A percentile compares a stretch with the other conserved stretches of the same genome.
phyloP scores from a whole-genome alignment of 495 filamentous ascomycete species.

The Xylaria venustula region DNA sequence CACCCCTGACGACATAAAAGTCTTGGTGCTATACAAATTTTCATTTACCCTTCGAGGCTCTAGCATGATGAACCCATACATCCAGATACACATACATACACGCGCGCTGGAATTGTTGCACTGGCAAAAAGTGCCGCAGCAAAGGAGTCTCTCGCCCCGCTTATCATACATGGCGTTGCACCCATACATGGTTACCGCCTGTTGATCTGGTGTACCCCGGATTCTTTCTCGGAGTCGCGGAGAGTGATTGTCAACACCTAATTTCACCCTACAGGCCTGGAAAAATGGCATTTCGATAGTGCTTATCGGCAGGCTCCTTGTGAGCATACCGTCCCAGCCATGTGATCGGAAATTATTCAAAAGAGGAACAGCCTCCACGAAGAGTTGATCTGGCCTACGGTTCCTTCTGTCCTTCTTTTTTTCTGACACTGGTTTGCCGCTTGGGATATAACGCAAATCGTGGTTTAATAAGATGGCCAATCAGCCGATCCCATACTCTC shows the following conservation, averaged over 20 bases:
- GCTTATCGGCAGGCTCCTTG: background rate
- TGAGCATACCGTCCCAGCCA: background rate
- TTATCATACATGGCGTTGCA: background rate
- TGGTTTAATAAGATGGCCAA: conserved; percentile 17
- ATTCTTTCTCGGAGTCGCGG: conserved; percentile 5
- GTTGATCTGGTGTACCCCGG: conserved; percentile 3
- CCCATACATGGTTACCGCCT: background rate
- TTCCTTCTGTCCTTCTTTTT: background rate
- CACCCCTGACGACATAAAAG: background rate
- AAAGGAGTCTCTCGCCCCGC: background rate
- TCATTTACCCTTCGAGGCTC: background rate
- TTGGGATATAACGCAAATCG: background rate
- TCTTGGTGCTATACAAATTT: background rate
- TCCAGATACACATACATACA: too few relatives aligned
- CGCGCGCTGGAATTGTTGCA: too few relatives aligned
- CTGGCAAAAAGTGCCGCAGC: conserved; percentile 6
- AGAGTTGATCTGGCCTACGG: background rate
- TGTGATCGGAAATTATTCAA: background rate
- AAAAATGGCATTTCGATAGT: conserved; percentile 11
- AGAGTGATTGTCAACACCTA: background rate
- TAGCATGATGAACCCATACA: background rate
- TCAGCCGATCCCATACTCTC: background rate
- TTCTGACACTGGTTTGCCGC: background rate
- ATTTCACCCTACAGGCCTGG: conserved; percentile 12
- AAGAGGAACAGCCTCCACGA: background rate